These are phyloP conservation scores for Isabelozyma heimii DNA, from an alignment of 805 yeast genomes.

Conservation along the genomic window DNA sequence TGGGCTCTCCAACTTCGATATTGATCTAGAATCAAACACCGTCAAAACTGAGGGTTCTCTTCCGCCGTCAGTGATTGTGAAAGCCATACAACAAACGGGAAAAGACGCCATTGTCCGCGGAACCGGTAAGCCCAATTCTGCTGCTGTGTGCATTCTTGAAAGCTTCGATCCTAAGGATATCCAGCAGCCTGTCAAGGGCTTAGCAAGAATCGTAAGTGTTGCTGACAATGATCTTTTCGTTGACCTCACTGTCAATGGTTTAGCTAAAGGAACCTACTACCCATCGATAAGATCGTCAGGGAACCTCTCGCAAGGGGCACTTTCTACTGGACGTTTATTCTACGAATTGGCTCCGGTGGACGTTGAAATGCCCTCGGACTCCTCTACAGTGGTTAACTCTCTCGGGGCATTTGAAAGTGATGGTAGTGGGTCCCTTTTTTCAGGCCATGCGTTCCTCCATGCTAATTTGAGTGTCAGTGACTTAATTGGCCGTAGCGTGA, in stretches of 20 bases:
- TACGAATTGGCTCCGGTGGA: slow-evolving; percentile 43
- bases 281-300: slow-evolving; percentile 73
- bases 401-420: slow-evolving; percentile 28
- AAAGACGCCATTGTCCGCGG: slow-evolving; percentile 92
- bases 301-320: slow-evolving; percentile 70
- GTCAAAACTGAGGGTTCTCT: slow-evolving; percentile 67
- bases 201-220: slow-evolving; percentile 79
- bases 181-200: slow-evolving; percentile 71
- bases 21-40: slow-evolving; percentile 57
- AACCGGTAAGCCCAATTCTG: slow-evolving; percentile 79
- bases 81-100: slow-evolving; percentile 69
- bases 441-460: slow-evolving; percentile 38
- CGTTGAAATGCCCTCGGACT: slow-evolving; percentile 21
- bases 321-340: slow-evolving; percentile 57
- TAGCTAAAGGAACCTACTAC: slow-evolving; percentile 61
- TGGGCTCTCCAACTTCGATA: slow-evolving; percentile 50
- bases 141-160: slow-evolving; percentile 90
- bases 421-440: slow-evolving; percentile 9
- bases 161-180: slow-evolving; percentile 51
- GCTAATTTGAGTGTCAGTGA: slow-evolving; percentile 51
- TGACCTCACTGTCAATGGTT: slow-evolving; percentile 77
- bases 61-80: slow-evolving; percentile 75
- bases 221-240: slow-evolving; percentile 54
- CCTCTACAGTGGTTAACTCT: slow-evolving; percentile 27
- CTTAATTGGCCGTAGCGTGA: slow-evolving; percentile 68